Evolutionary conservation across 2,329 filamentous ascomycete species (phyloP), one percentile per base, ranked within the genome.

Genomic region (Onygenales sp.): DNA sequence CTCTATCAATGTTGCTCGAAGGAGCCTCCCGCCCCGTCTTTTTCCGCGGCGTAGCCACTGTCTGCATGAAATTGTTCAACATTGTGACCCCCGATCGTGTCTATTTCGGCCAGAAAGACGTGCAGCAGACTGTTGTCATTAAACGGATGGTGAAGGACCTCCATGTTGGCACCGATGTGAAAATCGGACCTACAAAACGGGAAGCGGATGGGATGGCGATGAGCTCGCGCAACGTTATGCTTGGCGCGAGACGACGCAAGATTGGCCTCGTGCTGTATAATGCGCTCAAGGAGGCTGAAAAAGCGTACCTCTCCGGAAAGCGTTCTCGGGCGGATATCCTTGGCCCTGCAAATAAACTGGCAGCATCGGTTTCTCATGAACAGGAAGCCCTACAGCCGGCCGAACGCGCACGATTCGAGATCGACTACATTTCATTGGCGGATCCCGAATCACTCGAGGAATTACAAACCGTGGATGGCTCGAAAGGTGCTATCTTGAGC

Each of bases 101-200:
- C 5, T 93, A 95, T 72, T 96, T 98, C 74, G 93, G 93, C 3
- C 93, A 97, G 70, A 98, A 98, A 73, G 93, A 98, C 69, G 83
- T 96, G 17, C 93, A 98, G 75, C 93, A 98, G 72, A 95, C 90
- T 0, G 87, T 95, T 14, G 81, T 98, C 9, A 87, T 98, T 63
- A 84, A 82, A 63, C 83, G 87, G 44, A 84, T 98, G 81, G 87
- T 96, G 35, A 79, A 83, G 60, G 93, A 98, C 69, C 91, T 98
- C 60, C 83, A 90, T 67, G 70, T 97, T 42, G 82, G 87, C 41
- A 86, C 83, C 3, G 75, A 87, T 21, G 82, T 97, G 7, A 78
- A 84, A 35, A 78, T 97, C 52, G 82, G 85, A 5, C 76, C 82
- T 0, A 98, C 93, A 0, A 76, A 82, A 54, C 79, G 93, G 50